Conservation (phyloP, 2,329 filamentous ascomycete species). For the Monosporascus sp. region DNA sequence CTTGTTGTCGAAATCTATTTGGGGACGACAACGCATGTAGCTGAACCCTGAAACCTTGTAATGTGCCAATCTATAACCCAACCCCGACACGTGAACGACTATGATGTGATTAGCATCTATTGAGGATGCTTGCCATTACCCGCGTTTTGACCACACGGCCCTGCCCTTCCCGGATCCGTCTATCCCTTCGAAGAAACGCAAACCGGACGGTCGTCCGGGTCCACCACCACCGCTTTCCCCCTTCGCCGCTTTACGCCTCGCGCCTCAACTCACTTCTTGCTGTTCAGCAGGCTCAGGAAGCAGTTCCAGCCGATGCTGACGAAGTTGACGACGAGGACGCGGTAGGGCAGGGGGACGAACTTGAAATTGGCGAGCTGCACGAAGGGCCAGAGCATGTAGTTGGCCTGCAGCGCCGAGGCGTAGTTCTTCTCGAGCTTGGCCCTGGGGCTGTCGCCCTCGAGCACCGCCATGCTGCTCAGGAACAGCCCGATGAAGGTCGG, state of each 20-base stretch:
- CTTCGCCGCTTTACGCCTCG: not conserved
- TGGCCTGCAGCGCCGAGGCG: constrained; percentile 67
- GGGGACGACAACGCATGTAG: no score
- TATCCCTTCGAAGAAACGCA: no score
- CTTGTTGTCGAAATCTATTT: no score
- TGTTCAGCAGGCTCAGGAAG: constrained; percentile 59
- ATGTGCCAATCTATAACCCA: no score
- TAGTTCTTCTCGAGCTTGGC: constrained; percentile 73
- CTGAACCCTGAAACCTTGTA: no score
- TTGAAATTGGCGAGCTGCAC: constrained; percentile 87
- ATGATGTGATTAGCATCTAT: no score
- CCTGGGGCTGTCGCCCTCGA: constrained; percentile 59
- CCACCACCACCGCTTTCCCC: not conserved
- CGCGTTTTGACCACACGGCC: no score
- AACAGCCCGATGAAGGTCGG: constrained; percentile 80
- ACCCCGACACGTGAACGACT: no score
- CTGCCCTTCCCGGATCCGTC: no score
- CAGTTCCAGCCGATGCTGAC: constrained; percentile 66
- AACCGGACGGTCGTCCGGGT: no score
- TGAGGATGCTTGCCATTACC: no score
- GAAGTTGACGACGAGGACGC: constrained; percentile 82
- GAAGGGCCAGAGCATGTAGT: constrained; percentile 83
- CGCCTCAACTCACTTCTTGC: constrained; percentile 18
- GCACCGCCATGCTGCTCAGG: constrained; percentile 75
- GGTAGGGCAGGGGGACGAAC: constrained; percentile 75